These are phyloP conservation scores for Gigaspora rosea DNA, from an alignment of 192 early-diverging fungal species.

Conservation along the genomic window DNA sequence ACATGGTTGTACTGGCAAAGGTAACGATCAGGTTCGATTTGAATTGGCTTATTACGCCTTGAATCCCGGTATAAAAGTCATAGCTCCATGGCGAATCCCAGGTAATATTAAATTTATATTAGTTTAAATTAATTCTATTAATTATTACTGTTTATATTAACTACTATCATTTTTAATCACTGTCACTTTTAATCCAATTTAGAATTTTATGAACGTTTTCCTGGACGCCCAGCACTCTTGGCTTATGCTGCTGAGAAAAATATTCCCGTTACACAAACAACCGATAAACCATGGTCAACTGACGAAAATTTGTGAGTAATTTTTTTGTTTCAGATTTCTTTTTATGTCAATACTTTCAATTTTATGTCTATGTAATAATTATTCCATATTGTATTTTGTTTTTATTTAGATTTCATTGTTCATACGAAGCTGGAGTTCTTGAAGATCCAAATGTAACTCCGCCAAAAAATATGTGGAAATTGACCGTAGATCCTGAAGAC, in stretches of 20 bases:
- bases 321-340: neutral
- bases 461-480: slow-evolving; percentile 99
- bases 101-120: slow-evolving; percentile 37
- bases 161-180: no score
- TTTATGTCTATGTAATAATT: neutral
- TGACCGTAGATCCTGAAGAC: slow-evolving; percentile 95
- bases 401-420: slow-evolving; percentile 9
- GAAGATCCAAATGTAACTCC: slow-evolving; percentile 97
- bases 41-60: slow-evolving; percentile 98
- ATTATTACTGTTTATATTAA: neutral
- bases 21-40: slow-evolving; percentile 99
- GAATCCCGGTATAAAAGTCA: slow-evolving; percentile 90
- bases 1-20: slow-evolving; percentile 99
- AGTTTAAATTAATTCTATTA: slow-evolving; percentile 1
- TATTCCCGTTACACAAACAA: slow-evolving; percentile 95
- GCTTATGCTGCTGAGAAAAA: slow-evolving; percentile 87
- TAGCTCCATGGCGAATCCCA: slow-evolving; percentile 96
- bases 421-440: slow-evolving; percentile 75
- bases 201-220: slow-evolving; percentile 94
- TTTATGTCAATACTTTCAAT: neutral
- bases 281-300: slow-evolving; percentile 97
- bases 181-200: no score
- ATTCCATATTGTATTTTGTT: neutral
- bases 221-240: slow-evolving; percentile 87
- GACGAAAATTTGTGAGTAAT: slow-evolving; percentile 66